Evolutionary conservation across 2,329 filamentous ascomycete genomes (phyloP).

Genomic region (Fusarium coffeatum): DNA sequence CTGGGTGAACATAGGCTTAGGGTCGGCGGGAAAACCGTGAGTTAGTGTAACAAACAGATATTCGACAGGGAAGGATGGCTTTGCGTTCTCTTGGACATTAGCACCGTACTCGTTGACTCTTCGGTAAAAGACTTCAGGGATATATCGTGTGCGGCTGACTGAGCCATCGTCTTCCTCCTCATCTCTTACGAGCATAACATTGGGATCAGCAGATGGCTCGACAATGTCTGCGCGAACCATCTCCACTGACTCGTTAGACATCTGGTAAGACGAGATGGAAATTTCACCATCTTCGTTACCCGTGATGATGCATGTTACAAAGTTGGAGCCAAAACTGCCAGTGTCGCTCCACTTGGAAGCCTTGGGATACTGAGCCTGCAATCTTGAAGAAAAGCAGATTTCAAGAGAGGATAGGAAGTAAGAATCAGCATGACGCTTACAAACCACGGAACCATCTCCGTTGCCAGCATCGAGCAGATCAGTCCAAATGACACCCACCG

Average conservation of each 20-base stretch:
- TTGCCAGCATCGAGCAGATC: conserved; percentile 86
- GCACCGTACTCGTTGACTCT: conserved; percentile 96
- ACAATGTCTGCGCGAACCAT: conserved; percentile 97
- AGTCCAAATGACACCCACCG: conserved; percentile 93
- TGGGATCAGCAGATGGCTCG: conserved; percentile 92
- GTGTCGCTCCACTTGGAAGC: conserved; percentile 97
- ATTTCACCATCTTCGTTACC: conserved; percentile 92
- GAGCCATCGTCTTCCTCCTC: conserved; percentile 86
- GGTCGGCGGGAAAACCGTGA: conserved; percentile 89
- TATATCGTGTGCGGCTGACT: conserved; percentile 80
- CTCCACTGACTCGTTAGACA: conserved; percentile 93
- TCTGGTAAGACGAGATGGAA: conserved; percentile 90
- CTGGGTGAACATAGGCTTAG: conserved; percentile 80
- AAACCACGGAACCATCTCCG: conserved; percentile 87
- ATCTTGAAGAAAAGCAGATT: conserved; percentile 85
- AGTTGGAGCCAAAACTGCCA: conserved; percentile 92
- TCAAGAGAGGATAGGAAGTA: conserved; percentile 95
- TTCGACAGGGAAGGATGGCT: conserved; percentile 94
- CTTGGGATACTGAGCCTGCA: conserved; percentile 90
- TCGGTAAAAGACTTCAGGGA: conserved; percentile 97
- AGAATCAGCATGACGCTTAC: conserved; percentile 95
- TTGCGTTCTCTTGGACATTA: conserved; percentile 96
- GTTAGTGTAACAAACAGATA: conserved; percentile 96
- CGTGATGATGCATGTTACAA: conserved; percentile 96
- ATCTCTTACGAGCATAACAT: conserved; percentile 91